phyloP scores from a whole-genome alignment of 225 moss, liverwort and hornwort genomes.

The Bryoerythrophyllum caledonicum region DNA sequence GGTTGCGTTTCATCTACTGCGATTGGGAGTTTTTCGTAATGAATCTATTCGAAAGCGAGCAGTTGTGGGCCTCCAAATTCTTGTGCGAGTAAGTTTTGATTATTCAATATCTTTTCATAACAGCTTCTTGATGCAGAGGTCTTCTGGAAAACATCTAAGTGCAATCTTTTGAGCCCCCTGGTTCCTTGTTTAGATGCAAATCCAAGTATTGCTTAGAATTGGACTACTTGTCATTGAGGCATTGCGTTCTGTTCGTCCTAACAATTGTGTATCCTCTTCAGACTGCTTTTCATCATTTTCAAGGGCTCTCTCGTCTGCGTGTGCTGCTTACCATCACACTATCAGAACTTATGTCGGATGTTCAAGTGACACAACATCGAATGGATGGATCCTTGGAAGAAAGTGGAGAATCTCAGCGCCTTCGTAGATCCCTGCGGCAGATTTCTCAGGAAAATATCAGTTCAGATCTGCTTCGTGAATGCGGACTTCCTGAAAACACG shows the following conservation, averaged over 20 bases:
- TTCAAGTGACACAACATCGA: constrained; percentile 94
- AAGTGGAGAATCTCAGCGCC: constrained; percentile 94
- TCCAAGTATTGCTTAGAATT: constrained; percentile 6
- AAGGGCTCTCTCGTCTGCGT: constrained; percentile 86
- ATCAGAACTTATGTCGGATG: constrained; percentile 99
- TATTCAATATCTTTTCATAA: not conserved
- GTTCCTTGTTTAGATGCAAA: not conserved
- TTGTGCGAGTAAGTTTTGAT: constrained; percentile 75
- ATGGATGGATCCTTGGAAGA: constrained; percentile 89
- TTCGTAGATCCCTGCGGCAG: constrained; percentile 84
- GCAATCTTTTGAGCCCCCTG: constrained; percentile 4
- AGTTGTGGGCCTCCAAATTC: constrained; percentile 95
- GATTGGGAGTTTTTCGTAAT: constrained; percentile 96
- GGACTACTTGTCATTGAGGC: constrained; percentile 5
- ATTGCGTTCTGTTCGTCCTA: constrained; percentile 22
- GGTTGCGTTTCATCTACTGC: constrained; percentile 90
- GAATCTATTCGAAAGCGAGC: constrained; percentile 96
- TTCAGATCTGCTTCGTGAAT: constrained; percentile 77
- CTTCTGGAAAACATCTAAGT: not conserved
- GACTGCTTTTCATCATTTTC: constrained; percentile 92
- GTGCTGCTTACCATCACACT: constrained; percentile 96
- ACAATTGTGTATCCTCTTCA: constrained; percentile 41
- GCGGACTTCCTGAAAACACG: constrained; percentile 77
- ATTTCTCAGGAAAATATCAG: constrained; percentile 78
- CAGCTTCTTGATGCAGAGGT: constrained; percentile 10